A percentile compares a stretch with the other conserved stretches of the same genome.
phyloP scores from a whole-genome alignment of 257 asterid genomes.

The Solanum tacnaense region DNA sequence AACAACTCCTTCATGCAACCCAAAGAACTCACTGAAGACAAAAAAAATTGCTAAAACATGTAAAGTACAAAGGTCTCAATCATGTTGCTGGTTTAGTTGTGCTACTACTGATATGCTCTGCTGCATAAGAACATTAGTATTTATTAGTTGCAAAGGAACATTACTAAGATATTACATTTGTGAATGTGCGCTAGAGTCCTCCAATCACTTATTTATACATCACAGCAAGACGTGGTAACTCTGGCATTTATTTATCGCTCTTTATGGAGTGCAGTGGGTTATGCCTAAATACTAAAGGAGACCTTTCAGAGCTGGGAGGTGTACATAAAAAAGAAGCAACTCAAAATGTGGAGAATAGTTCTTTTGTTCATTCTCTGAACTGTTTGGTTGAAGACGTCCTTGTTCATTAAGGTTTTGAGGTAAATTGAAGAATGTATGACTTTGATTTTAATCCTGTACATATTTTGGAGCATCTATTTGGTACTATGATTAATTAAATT shows the following conservation, averaged over 20 bases:
- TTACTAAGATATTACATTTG: background rate
- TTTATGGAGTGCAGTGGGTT: background rate
- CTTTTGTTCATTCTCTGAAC: background rate
- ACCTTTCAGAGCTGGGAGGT: background rate
- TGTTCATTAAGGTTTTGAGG: background rate
- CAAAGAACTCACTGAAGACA: background rate
- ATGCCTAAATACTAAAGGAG: background rate
- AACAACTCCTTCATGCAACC: background rate
- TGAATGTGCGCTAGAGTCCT: background rate
- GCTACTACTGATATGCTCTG: background rate
- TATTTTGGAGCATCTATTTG: background rate
- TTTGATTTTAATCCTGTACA: background rate
- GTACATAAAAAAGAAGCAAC: background rate
- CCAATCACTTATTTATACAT: background rate
- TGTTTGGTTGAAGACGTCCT: background rate
- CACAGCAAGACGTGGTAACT: background rate
- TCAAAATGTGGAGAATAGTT: background rate
- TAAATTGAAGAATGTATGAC: background rate
- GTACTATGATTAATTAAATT: background rate
- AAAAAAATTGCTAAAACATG: background rate
- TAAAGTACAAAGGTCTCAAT: background rate
- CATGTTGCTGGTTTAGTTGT: background rate
- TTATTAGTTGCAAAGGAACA: background rate
- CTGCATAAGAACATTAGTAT: background rate
- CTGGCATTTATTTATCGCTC: background rate